Base-by-base conservation (phyloP, 2,329 filamentous ascomycete species). In the Scytalidium sp. region DNA sequence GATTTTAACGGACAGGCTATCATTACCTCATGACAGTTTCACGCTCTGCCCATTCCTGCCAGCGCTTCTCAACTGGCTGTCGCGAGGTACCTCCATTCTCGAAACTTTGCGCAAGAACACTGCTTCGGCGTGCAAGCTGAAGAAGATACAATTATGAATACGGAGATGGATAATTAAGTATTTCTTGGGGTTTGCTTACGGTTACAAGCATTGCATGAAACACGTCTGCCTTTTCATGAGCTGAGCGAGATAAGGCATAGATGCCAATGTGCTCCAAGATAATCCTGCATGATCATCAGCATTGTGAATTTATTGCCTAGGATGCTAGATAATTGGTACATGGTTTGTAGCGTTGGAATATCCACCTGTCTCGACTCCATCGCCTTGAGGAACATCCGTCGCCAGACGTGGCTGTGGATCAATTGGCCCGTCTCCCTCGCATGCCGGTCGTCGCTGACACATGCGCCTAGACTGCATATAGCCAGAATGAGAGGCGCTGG, bases 171-270 rank as follows among this genome's bases (percentile, higher is more conserved):
- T 29, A 19, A 15, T 3, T 22, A n/a, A 22, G 10, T 20, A 27
- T n/a, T 17, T 19, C 11, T 36, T 43, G 2, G 11, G 17, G 10
- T 20, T 13, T 22, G 20, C 55, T 19, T 55, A 59, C 55, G 23
- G 57, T 59, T 10, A 59, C 55, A 42, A 59, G 54, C 25, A 59
- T 55, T 20, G 53, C 53, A 32, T 59, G 57, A 13, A 58, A 51
- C 15, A 59, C 54, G 25, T 58, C 56, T 11, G 57, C 54, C 54
- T 58, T 59, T 41, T 58, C 57, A 50, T 59, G 57, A 25, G 57
- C 54, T 17, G 51, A 50, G 11, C 57, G 54, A 45, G 47, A 45
- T 50, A 59, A 53, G 15, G 51, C 47, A 44, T 59, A 59, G 8
- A 53, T 55, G 17, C 57, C 54, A 20, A 59, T 56, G 49, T 59